A percentile compares a stretch with the other conserved stretches of the same genome.
Evolutionary conservation across 2,329 filamentous ascomycete genomes (phyloP).

Genomic region (Aspergillus costaricaensis): DNA sequence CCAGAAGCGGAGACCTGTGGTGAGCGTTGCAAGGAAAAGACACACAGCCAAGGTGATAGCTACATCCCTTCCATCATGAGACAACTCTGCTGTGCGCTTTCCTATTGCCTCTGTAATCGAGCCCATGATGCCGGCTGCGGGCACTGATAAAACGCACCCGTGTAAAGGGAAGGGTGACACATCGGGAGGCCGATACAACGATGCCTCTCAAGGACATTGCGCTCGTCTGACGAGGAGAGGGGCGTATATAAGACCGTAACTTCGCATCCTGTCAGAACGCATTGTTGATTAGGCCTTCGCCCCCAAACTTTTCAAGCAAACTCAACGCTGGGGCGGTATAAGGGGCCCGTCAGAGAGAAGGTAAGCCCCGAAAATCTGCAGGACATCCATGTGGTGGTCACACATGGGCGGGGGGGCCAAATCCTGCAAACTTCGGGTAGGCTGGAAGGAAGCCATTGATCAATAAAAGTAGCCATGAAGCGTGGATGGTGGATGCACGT

Average conservation of each 20-base stretch:
- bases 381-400: constrained; percentile 4
- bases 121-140: background rate
- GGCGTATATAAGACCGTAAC: background rate
- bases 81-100: background rate
- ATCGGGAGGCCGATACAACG: background rate
- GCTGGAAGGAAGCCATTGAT: background rate
- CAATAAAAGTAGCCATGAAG: background rate
- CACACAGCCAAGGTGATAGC: constrained; percentile 7
- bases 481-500: background rate
- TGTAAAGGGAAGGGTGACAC: background rate
- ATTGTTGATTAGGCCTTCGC: background rate
- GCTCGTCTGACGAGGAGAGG: background rate
- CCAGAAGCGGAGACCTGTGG: constrained; percentile 4
- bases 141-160: background rate
- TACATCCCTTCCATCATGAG: constrained; percentile 3
- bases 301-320: constrained; percentile 6
- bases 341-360: background rate
- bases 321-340: background rate
- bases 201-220: background rate
- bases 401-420: constrained; percentile 4
- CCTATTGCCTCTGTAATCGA: background rate
- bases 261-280: background rate
- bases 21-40: constrained; percentile 6
- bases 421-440: background rate
- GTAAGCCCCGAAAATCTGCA: background rate